These are phyloP conservation scores for Stygiomarasmius scandens DNA, from an alignment of 1,284 basidiomycete genomes.

Conservation along the genomic window DNA sequence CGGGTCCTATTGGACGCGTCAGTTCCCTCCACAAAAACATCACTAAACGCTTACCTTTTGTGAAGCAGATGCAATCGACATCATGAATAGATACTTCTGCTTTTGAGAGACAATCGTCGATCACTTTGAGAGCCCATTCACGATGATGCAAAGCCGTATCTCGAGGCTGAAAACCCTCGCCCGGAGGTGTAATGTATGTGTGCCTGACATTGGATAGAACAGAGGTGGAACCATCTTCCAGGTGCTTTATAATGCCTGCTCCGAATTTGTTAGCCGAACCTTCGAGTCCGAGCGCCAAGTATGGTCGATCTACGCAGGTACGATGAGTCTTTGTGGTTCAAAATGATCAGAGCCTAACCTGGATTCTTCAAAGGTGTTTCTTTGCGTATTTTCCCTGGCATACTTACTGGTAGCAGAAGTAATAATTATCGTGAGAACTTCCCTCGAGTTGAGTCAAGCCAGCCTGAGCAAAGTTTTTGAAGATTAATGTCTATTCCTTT, in stretches of 20 bases:
- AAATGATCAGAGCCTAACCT: constrained; percentile 26
- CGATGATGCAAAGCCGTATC: constrained; percentile 97
- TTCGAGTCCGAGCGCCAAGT: constrained; percentile 85
- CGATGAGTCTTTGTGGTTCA: not conserved
- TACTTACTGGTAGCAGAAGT: too few species aligned
- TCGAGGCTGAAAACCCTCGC: constrained; percentile 94
- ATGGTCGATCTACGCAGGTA: constrained; percentile 51
- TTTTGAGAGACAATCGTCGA: constrained; percentile 78
- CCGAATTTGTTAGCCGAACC: constrained; percentile 98
- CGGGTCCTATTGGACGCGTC: constrained; percentile 76
- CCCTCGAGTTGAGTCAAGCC: not conserved
- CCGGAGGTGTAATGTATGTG: constrained; percentile 98
- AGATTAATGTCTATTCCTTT: not conserved
- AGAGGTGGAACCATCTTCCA: constrained; percentile 63
- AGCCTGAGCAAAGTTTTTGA: too few species aligned
- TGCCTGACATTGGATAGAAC: constrained; percentile 89
- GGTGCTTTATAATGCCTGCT: constrained; percentile 91
- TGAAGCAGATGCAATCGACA: constrained; percentile 95
- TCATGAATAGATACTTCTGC: constrained; percentile 76
- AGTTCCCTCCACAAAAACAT: not conserved
- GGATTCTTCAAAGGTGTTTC: constrained; percentile 34
- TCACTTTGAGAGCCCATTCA: constrained; percentile 87
- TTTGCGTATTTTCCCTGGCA: constrained; percentile 37
- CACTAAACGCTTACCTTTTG: constrained; percentile 69
- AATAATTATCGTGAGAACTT: not conserved